phyloP scores from a whole-genome alignment of 2,329 filamentous ascomycete genomes.

The Leptographium radiaticola region DNA sequence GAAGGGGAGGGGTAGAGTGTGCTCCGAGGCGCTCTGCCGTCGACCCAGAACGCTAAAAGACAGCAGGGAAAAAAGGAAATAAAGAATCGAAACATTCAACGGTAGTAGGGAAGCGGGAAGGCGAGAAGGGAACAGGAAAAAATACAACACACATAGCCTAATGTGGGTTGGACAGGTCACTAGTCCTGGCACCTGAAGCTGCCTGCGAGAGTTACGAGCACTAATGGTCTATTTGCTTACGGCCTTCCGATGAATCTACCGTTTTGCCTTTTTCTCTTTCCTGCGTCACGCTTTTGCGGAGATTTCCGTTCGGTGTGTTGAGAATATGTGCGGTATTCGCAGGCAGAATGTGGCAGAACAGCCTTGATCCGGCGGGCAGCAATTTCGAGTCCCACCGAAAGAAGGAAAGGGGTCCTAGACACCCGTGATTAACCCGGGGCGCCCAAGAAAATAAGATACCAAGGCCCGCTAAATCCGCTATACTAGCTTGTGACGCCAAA shows the following conservation, averaged over 20 bases:
- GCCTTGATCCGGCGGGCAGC: not conserved
- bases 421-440: conserved; percentile 6
- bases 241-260: no score
- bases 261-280: no score
- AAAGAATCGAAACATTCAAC: not conserved
- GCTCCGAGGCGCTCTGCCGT: conserved; percentile 3
- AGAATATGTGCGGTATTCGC: no score
- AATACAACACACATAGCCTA: not conserved
- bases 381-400: conserved; percentile 9
- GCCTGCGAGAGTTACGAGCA: no score
- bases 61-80: not conserved
- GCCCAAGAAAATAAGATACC: not conserved
- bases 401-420: conserved; percentile 1
- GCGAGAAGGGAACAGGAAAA: not conserved
- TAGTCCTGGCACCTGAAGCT: not conserved
- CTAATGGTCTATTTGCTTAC: no score
- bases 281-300: no score
- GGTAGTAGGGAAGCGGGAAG: not conserved
- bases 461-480: not conserved
- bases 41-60: not conserved
- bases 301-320: no score
- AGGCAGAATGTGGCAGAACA: no score
- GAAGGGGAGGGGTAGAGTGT: not conserved
- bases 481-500: conserved; percentile 4
- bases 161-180: not conserved